Percentiles rank a stretch among this genome's conserved stretches.
phyloP scores from a whole-genome alignment of 2,329 filamentous ascomycete species.

The Remersonia thermophila region DNA sequence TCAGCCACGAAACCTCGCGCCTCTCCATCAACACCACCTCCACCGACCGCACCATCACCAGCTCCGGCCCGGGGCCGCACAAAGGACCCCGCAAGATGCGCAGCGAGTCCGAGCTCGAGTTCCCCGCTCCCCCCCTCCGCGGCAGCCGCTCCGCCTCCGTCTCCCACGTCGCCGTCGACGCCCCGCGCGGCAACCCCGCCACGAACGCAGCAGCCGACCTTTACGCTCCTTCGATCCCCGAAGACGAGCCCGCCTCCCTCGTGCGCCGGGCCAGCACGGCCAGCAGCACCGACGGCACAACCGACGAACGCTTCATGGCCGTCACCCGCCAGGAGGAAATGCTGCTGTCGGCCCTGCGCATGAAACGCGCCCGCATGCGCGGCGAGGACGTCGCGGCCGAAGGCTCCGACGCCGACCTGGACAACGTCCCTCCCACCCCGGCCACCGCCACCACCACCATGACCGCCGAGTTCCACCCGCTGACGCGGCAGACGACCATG shows the following conservation, averaged over 20 bases:
- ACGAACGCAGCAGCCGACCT: slow-evolving; percentile 40
- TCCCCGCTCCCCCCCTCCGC: slow-evolving; percentile 14
- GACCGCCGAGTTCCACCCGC: background rate
- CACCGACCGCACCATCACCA: slow-evolving; percentile 24
- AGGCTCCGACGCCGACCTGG: slow-evolving; percentile 3
- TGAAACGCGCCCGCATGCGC: slow-evolving; percentile 44
- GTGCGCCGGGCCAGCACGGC: slow-evolving; percentile 10
- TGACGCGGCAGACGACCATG: slow-evolving; percentile 12
- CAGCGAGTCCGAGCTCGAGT: slow-evolving; percentile 11
- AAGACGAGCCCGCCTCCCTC: slow-evolving; percentile 1
- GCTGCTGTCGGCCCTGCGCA: slow-evolving; percentile 42
- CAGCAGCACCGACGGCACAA: slow-evolving; percentile 17
- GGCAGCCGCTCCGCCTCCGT: slow-evolving; percentile 10
- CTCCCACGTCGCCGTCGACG: background rate
- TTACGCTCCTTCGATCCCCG: slow-evolving; percentile 19
- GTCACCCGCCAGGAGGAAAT: slow-evolving; percentile 47
- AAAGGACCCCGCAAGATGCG: slow-evolving; percentile 22
- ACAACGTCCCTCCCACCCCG: too few relatives aligned
- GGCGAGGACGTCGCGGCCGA: slow-evolving; percentile 34
- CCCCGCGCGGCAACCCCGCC: slow-evolving; percentile 13
- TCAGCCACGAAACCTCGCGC: slow-evolving; percentile 19
- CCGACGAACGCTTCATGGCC: slow-evolving; percentile 38
- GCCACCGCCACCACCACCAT: too few relatives aligned
- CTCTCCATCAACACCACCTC: slow-evolving; percentile 27
- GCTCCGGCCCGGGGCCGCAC: slow-evolving; percentile 23